Conservation (phyloP, 768 basidiomycete species). For the Piloderma croceum region DNA sequence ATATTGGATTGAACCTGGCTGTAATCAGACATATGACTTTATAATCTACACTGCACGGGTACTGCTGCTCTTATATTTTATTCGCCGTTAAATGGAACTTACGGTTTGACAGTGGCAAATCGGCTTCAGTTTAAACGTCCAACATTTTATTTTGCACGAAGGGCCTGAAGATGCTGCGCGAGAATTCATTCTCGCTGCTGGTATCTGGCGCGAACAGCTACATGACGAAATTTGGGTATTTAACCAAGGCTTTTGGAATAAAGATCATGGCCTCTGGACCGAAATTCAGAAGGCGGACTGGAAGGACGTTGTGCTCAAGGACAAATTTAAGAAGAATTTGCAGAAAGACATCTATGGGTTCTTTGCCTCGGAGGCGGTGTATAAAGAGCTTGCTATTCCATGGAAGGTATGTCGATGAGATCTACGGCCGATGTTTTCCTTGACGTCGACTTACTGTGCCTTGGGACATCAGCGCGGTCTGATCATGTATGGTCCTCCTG, state of each 20-base stretch:
- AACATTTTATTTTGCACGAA: slow-evolving; percentile 55
- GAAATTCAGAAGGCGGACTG: slow-evolving; percentile 63
- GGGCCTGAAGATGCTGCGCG: slow-evolving; percentile 50
- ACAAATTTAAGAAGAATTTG: slow-evolving; percentile 58
- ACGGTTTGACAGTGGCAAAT: slow-evolving; percentile 16
- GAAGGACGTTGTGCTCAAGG: slow-evolving; percentile 69
- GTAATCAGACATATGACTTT: slow-evolving; percentile 54
- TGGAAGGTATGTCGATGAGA: slow-evolving; percentile 58
- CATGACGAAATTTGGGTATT: slow-evolving; percentile 77
- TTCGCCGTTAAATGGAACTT: slow-evolving; percentile 20
- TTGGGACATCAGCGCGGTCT: slow-evolving; percentile 72
- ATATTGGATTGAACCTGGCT: too few species aligned
- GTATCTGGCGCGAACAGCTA: slow-evolving; percentile 45
- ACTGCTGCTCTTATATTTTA: slow-evolving; percentile 10
- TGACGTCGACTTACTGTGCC: background rate
- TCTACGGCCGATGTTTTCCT: background rate
- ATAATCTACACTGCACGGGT: slow-evolving; percentile 49
- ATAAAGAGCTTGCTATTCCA: slow-evolving; percentile 69
- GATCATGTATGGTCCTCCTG: slow-evolving; percentile 81
- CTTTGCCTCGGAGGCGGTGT: slow-evolving; percentile 67
- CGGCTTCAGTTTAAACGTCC: slow-evolving; percentile 19
- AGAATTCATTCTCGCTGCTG: slow-evolving; percentile 47
- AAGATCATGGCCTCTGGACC: slow-evolving; percentile 54
- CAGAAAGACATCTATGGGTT: slow-evolving; percentile 77
- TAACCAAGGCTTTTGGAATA: slow-evolving; percentile 64